These are phyloP conservation scores for Candida mattraensis DNA, from an alignment of 805 yeast species.

Conservation along the genomic window DNA sequence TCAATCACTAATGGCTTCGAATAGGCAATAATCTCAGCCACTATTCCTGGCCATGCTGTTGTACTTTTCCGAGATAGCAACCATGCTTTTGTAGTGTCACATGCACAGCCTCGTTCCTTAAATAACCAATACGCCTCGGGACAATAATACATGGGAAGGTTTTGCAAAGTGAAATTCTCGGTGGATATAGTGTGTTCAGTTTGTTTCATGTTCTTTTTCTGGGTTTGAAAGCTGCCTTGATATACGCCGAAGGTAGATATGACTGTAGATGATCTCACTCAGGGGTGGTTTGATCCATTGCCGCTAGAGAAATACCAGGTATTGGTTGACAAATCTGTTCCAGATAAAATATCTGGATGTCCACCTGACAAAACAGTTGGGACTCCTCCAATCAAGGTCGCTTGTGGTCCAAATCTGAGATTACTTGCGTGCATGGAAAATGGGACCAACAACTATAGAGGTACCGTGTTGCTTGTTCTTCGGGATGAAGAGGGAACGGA, in stretches of 20 bases:
- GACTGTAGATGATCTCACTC: constrained; percentile 13
- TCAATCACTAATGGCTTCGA: too few relatives aligned
- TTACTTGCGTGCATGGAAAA: constrained; percentile 62
- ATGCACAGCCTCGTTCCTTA: too few relatives aligned
- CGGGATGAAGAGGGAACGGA: constrained; percentile 36
- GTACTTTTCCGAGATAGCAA: too few relatives aligned
- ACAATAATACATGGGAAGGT: too few relatives aligned
- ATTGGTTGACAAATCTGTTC: constrained; percentile 21
- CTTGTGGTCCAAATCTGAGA: constrained; percentile 79
- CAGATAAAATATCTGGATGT: constrained; percentile 18
- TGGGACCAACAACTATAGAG: constrained; percentile 55
- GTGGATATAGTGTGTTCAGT: too few relatives aligned
- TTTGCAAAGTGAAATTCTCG: too few relatives aligned
- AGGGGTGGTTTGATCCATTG: constrained; percentile 31
- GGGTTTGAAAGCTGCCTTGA: not conserved
- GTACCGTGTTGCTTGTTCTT: constrained; percentile 64
- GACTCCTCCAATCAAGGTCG: constrained; percentile 39
- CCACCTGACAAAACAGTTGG: constrained; percentile 30
- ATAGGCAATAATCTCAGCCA: too few relatives aligned
- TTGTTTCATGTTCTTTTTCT: not conserved
- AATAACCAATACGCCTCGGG: too few relatives aligned
- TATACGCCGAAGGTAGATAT: constrained; percentile 6
- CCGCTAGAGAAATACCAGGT: constrained; percentile 27
- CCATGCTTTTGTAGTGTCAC: too few relatives aligned
- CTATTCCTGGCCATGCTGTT: too few relatives aligned